Evolutionary conservation across 1,284 basidiomycete genomes (phyloP), one percentile per base, ranked within the genome.

Genomic region (Uromyces viciae-fabae): DNA sequence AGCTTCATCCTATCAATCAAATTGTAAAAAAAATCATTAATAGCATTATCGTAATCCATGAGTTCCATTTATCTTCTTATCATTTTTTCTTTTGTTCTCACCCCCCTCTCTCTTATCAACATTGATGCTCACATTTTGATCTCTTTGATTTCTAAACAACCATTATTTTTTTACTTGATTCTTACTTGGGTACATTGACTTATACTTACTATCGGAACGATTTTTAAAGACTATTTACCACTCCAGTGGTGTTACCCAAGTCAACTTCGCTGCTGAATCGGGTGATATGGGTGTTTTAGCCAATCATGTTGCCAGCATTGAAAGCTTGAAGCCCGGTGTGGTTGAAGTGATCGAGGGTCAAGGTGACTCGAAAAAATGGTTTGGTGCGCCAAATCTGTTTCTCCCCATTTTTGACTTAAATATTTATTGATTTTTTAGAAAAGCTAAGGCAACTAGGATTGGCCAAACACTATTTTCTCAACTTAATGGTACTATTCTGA

Each of bases 281-380:
- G 95, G 95, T 87, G 95, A 97, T 87, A 97, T 98, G 94, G 95
- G 95, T 90, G 93, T 98, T 85, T 91, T 98, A 83, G 93, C 95
- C 84, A 95, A 95, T 89, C 95, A 98, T 88, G 94, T 97, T 82
- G 91, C 95, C 62, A 92, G 94, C 42, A 92, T 98, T 82, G 95
- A 98, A 87, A 90, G 95, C 75, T 89, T 98, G 81, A 92, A 93
- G 86, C 92, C 95, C 69, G 95, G 95, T 86, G 89, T 98, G 82
- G 89, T 98, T 81, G 95, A 98, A 88, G 92, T 98, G 83, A 91
- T 97, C 83, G 94, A 96, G 88, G 88, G 90, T 28, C 89, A 88
- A 81, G 91, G 90, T 84, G 86, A 89, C 68, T 90, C 91, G 81
- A 95, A 95, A 90, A 98, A 96, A 89, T 98, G 92, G 92, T 98